Conservation (phyloP, 83 land plant species). For the Diphasiastrum complanatum region DNA sequence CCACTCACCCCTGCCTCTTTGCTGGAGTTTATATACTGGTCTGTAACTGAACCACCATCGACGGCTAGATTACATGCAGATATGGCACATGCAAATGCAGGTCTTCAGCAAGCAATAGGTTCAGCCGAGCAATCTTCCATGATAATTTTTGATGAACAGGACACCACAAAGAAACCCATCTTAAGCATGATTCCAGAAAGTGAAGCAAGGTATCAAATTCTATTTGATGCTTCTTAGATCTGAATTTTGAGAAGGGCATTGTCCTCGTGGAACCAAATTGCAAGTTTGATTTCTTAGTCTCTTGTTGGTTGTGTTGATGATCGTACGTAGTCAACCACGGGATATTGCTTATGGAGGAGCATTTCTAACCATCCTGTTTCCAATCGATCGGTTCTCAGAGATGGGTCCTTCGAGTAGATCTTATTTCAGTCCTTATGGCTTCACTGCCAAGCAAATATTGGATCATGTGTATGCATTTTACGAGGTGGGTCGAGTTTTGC, state of each 20-base stretch:
- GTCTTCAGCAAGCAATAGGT: neutral
- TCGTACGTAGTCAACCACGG: neutral
- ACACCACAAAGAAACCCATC: neutral
- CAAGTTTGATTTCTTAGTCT: neutral
- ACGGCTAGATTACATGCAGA: slow-evolving; percentile 2
- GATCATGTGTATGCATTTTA: slow-evolving; percentile 1
- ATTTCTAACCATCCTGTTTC: slow-evolving; percentile 3
- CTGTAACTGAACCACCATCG: slow-evolving; percentile 7
- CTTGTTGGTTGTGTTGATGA: neutral
- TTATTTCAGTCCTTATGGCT: slow-evolving; percentile 2
- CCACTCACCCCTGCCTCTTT: slow-evolving; percentile 2
- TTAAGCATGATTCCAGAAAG: neutral
- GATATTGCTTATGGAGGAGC: slow-evolving; percentile 3
- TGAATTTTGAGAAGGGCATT: too few relatives aligned
- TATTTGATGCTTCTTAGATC: neutral
- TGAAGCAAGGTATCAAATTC: neutral
- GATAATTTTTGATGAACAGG: neutral
- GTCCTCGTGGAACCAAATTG: too few relatives aligned
- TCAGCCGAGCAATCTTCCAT: neutral
- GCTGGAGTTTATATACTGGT: slow-evolving; percentile 11
- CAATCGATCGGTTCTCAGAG: slow-evolving; percentile 12
- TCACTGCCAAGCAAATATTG: slow-evolving; percentile 8
- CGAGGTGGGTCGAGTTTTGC: neutral
- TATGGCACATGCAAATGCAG: neutral
- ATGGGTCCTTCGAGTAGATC: slow-evolving; percentile 4